phyloP scores from a whole-genome alignment of 768 basidiomycete species.

The Suillus subalutaceus region DNA sequence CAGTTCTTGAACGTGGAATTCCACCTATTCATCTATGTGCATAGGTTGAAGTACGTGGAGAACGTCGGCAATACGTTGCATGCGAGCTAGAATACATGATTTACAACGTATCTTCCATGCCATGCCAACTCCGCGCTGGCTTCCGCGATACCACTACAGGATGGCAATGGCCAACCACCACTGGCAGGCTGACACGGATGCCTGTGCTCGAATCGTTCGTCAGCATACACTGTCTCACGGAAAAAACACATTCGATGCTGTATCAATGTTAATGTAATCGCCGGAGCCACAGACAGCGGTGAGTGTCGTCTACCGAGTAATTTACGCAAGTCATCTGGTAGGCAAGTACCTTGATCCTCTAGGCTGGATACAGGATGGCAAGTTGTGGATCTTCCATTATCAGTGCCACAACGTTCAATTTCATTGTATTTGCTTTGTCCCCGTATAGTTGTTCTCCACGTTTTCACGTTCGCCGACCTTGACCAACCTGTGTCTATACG shows the following conservation, averaged over 20 bases:
- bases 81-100: neutral
- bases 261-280: neutral
- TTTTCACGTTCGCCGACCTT: constrained; percentile 13
- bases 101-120: neutral
- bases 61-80: neutral
- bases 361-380: neutral
- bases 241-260: neutral
- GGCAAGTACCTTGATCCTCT: constrained; percentile 2
- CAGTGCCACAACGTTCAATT: neutral
- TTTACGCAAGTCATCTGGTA: neutral
- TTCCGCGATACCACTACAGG: neutral
- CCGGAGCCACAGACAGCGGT: neutral
- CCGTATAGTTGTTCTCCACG: neutral
- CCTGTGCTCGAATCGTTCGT: neutral
- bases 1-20: neutral
- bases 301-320: neutral
- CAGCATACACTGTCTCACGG: neutral
- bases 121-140: neutral
- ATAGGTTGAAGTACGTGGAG: neutral
- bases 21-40: neutral
- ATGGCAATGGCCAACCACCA: neutral
- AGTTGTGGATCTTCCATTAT: neutral
- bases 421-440: neutral
- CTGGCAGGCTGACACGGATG: neutral
- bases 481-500: constrained; percentile 16